Evolutionary conservation across 2,329 filamentous ascomycete genomes (phyloP).

Genomic region (Beauveria asiatica): DNA sequence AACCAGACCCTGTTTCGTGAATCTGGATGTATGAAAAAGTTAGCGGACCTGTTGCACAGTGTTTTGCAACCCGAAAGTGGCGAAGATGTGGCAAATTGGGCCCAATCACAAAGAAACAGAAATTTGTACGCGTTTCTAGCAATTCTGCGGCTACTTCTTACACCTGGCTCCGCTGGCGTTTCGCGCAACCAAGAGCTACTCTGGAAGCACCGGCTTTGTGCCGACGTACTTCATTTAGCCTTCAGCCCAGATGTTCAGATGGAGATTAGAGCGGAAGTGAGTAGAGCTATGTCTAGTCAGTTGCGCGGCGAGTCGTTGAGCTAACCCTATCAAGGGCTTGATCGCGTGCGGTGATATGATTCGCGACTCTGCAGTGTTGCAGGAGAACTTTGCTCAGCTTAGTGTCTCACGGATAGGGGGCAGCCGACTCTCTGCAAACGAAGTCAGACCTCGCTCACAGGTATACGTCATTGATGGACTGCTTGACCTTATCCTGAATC

Average conservation of each 20-base stretch:
- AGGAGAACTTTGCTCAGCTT: slow-evolving; percentile 83
- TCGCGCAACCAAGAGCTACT: slow-evolving; percentile 78
- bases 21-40: slow-evolving; percentile 68
- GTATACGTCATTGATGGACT: slow-evolving; percentile 93
- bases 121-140: slow-evolving; percentile 87
- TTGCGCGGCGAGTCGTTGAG: slow-evolving; percentile 4
- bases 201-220: slow-evolving; percentile 72
- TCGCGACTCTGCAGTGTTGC: slow-evolving; percentile 66
- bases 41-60: slow-evolving; percentile 60
- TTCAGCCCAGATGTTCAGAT: slow-evolving; percentile 67
- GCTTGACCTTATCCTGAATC: slow-evolving; percentile 69
- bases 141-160: slow-evolving; percentile 78
- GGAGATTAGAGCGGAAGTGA: slow-evolving; percentile 73
- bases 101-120: slow-evolving; percentile 69
- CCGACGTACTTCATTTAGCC: slow-evolving; percentile 71
- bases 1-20: slow-evolving; percentile 94
- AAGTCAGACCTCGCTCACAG: slow-evolving; percentile 44
- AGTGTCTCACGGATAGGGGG: slow-evolving; percentile 56
- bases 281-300: slow-evolving; percentile 14
- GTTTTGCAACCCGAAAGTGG: slow-evolving; percentile 45
- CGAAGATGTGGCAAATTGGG: slow-evolving; percentile 63
- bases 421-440: slow-evolving; percentile 27
- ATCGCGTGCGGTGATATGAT: slow-evolving; percentile 84
- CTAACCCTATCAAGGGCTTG: slow-evolving; percentile 46
- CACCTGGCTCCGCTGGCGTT: slow-evolving; percentile 71